phyloP scores from a whole-genome alignment of 768 basidiomycete species.

The Lactarius deliciosus region DNA sequence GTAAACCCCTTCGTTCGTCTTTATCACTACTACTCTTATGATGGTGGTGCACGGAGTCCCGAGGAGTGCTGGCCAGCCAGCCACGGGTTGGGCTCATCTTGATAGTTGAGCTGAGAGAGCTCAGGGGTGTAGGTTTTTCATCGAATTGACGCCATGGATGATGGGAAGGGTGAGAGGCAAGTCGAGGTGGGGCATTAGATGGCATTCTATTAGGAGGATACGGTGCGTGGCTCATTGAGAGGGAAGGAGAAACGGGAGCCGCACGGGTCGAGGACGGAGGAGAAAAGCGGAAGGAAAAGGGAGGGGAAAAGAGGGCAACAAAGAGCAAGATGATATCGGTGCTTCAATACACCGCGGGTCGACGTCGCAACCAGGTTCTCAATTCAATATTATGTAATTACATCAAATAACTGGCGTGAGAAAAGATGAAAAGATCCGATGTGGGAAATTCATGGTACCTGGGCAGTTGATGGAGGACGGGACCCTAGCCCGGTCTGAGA shows the following conservation, averaged over 20 bases:
- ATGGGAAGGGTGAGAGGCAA: slow-evolving; percentile 17
- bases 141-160: slow-evolving; percentile 26
- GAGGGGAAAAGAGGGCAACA: neutral
- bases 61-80: slow-evolving; percentile 26
- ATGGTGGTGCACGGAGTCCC: slow-evolving; percentile 12
- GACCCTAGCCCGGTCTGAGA: slow-evolving; percentile 19
- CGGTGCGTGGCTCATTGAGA: neutral
- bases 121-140: slow-evolving; percentile 21
- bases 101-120: slow-evolving; percentile 28
- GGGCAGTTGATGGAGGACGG: slow-evolving; percentile 22
- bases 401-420: neutral
- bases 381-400: slow-evolving; percentile 2
- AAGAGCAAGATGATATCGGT: neutral
- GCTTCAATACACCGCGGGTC: neutral
- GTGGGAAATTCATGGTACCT: slow-evolving; percentile 3
- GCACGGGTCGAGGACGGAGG: neutral
- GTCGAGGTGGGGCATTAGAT: slow-evolving; percentile 21
- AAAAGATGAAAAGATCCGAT: neutral
- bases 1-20: slow-evolving; percentile 11
- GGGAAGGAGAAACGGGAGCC: neutral
- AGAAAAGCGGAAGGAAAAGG: neutral
- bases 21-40: slow-evolving; percentile 3
- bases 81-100: slow-evolving; percentile 17
- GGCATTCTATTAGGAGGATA: slow-evolving; percentile 8
- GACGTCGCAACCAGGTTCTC: neutral